phyloP scores from a whole-genome alignment of 352 stramenopile species.

The Peronospora tabacina region DNA sequence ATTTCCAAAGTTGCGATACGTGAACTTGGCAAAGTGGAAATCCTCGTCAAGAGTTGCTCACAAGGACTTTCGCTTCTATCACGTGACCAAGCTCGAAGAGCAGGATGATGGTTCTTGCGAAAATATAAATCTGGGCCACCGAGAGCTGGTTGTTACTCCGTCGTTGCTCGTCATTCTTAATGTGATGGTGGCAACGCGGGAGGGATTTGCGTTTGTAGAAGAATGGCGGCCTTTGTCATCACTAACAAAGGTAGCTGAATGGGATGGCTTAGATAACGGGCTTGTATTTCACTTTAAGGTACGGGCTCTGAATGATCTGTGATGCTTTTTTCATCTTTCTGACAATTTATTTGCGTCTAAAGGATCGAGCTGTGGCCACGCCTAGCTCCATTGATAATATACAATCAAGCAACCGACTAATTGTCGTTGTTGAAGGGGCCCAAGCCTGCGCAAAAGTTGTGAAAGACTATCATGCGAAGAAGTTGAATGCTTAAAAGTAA shows the following conservation, averaged over 20 bases:
- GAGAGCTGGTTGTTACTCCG: constrained; percentile 62
- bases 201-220: constrained; percentile 53
- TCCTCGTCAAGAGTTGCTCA: constrained; percentile 22
- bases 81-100: constrained; percentile 31
- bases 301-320: constrained; percentile 1
- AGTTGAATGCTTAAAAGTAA: constrained; percentile 8
- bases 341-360: not conserved
- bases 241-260: constrained; percentile 47
- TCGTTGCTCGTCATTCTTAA: constrained; percentile 43
- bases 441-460: constrained; percentile 22
- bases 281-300: constrained; percentile 77
- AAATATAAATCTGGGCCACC: constrained; percentile 37
- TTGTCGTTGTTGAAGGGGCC: constrained; percentile 23
- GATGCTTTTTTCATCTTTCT: not conserved
- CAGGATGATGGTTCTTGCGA: constrained; percentile 15
- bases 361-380: constrained; percentile 2
- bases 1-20: constrained; percentile 17
- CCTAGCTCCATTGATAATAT: constrained; percentile 1
- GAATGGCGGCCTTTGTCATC: constrained; percentile 45
- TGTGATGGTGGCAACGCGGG: constrained; percentile 31
- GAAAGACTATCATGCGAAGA: constrained; percentile 15
- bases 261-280: constrained; percentile 49
- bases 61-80: constrained; percentile 47
- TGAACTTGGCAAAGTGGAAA: constrained; percentile 49
- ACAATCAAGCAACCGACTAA: constrained; percentile 14